Conservation (phyloP, 805 yeast genomes). For the Cyberlindnera sargentensis region DNA sequence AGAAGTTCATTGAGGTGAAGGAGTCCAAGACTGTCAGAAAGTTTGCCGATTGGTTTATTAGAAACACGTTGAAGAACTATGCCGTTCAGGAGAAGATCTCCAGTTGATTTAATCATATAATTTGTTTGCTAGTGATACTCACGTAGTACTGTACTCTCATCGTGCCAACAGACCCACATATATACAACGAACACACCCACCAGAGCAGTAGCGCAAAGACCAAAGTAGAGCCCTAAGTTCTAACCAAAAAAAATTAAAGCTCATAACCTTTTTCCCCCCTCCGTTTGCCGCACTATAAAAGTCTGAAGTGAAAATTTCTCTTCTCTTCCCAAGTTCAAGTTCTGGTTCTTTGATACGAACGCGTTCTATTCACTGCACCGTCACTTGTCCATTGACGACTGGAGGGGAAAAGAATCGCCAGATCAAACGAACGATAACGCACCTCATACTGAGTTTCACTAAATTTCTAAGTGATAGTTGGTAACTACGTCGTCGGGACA, state of each 20-base stretch:
- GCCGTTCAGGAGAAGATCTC: conserved; percentile 32
- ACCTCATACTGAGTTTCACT: conserved; percentile 31
- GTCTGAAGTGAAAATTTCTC: neutral
- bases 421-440: conserved; percentile 28
- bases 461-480: conserved; percentile 20
- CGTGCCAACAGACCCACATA: too few relatives aligned
- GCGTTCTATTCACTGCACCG: conserved; percentile 42
- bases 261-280: too few relatives aligned
- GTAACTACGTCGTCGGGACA: conserved; percentile 37
- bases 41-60: conserved; percentile 44
- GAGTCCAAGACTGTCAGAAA: conserved; percentile 38
- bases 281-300: neutral
- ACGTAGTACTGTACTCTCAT: too few relatives aligned
- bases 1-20: conserved; percentile 32
- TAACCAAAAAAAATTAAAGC: too few relatives aligned
- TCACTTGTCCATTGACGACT: conserved; percentile 27
- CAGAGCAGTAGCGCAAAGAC: too few relatives aligned
- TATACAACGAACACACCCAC: too few relatives aligned
- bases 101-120: too few relatives aligned
- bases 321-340: neutral
- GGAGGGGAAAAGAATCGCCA: conserved; percentile 40
- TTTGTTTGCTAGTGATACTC: too few relatives aligned
- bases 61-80: conserved; percentile 40
- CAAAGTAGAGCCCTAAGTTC: neutral
- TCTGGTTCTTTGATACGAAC: conserved; percentile 30